phyloP scores from a whole-genome alignment of 2,329 filamentous ascomycete genomes.

The Penicillium sp. region DNA sequence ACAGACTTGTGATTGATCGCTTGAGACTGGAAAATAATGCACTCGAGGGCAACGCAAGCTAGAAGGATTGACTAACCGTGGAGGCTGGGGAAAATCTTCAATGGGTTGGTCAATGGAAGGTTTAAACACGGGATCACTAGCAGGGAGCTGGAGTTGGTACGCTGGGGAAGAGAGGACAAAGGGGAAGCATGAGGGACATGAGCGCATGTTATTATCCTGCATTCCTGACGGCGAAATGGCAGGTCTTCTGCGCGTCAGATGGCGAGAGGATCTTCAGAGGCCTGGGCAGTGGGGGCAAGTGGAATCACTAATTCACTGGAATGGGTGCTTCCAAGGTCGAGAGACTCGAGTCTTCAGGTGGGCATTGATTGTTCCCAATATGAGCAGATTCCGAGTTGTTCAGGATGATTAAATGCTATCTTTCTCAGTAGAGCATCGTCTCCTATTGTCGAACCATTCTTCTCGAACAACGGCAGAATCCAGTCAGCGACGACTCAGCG shows the following conservation, averaged over 20 bases:
- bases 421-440: conserved; percentile 4
- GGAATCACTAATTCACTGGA: conserved; percentile 6
- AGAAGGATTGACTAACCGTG: neutral
- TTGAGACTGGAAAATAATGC: neutral
- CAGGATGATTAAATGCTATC: neutral
- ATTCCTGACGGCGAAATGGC: conserved; percentile 17
- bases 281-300: conserved; percentile 12
- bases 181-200: conserved; percentile 8
- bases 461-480: conserved; percentile 5
- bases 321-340: neutral
- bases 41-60: neutral
- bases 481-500: conserved; percentile 2
- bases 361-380: neutral
- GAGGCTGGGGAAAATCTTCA: neutral
- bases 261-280: conserved; percentile 15
- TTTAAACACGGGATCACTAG: neutral
- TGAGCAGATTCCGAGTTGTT: neutral
- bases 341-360: neutral
- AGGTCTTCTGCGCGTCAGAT: conserved; percentile 19
- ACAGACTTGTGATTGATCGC: conserved; percentile 2
- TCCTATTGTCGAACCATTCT: conserved; percentile 6
- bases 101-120: neutral
- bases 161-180: neutral
- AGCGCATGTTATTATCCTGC: conserved; percentile 12
- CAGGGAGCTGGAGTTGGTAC: neutral